These are phyloP conservation scores for Clathrospora elynae DNA, from an alignment of 2,329 filamentous ascomycete genomes.

Conservation along the genomic window DNA sequence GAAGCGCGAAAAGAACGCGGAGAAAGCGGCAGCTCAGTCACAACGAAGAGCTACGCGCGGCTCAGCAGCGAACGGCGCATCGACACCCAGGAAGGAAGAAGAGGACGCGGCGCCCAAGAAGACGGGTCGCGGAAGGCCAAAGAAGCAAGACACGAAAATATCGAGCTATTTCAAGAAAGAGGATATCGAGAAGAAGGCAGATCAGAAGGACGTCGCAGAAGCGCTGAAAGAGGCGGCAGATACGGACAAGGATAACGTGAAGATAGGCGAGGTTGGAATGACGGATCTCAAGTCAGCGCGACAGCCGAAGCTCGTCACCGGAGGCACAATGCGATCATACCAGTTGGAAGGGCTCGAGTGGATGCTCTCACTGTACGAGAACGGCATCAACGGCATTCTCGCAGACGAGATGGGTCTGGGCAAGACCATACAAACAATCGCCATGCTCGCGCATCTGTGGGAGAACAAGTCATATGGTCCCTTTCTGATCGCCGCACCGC, in stretches of 20 bases:
- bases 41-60: conserved; percentile 55
- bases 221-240: conserved; percentile 63
- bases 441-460: conserved; percentile 81
- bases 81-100: conserved; percentile 21
- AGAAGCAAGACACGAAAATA: conserved; percentile 55
- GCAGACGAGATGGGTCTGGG: conserved; percentile 95
- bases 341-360: conserved; percentile 94
- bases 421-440: conserved; percentile 91
- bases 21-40: conserved; percentile 52
- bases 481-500: conserved; percentile 85
- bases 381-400: conserved; percentile 87
- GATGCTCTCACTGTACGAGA: conserved; percentile 83
- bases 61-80: conserved; percentile 25
- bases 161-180: conserved; percentile 66
- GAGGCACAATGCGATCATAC: conserved; percentile 91
- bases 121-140: conserved; percentile 45
- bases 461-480: conserved; percentile 88
- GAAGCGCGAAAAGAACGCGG: conserved; percentile 55
- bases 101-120: conserved; percentile 29
- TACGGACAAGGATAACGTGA: conserved; percentile 62
- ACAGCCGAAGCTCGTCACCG: conserved; percentile 83
- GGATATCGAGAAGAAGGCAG: conserved; percentile 59
- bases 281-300: conserved; percentile 77
- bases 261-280: conserved; percentile 65
- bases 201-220: conserved; percentile 60